Percentiles rank a stretch among this genome's conserved stretches.
Conservation (phyloP, 2,329 filamentous ascomycete species). For the Fusarium musae region DNA sequence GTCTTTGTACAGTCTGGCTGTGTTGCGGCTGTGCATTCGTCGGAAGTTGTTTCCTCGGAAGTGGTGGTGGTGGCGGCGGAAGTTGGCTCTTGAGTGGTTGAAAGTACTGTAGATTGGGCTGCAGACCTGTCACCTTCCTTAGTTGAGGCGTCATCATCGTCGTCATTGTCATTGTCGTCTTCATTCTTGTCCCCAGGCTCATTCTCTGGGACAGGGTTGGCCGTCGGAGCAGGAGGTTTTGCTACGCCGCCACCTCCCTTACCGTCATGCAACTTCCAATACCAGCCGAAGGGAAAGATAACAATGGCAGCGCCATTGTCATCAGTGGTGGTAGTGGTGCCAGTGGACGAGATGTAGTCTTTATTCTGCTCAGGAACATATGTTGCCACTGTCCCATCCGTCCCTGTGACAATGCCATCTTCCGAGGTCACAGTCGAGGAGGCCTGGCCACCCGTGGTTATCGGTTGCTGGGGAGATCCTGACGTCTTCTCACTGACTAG, state of each 20-base stretch:
- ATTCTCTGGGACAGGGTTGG: neutral
- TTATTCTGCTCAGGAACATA: neutral
- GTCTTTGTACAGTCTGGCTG: neutral
- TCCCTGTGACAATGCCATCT: neutral
- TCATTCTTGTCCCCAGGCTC: neutral
- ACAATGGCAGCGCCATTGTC: neutral
- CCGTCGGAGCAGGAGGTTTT: neutral
- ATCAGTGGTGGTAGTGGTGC: neutral
- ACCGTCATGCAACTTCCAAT: neutral
- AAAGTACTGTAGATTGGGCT: fast-evolving
- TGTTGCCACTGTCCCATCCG: neutral
- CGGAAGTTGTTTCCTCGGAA: too few relatives aligned
- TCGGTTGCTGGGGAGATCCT: too few relatives aligned
- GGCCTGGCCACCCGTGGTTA: too few relatives aligned
- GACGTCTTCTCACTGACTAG: too few relatives aligned
- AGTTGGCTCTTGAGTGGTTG: neutral
- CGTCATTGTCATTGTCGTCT: fast-evolving
- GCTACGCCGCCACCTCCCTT: neutral
- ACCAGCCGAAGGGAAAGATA: neutral
- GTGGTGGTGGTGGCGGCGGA: too few relatives aligned
- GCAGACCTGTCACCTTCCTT: neutral
- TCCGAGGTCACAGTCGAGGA: neutral
- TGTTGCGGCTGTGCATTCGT: neutral
- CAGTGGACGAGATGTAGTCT: neutral
- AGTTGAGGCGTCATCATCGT: neutral